These are phyloP conservation scores for Collybia sordida DNA, from an alignment of 768 basidiomycete species.

Conservation along the genomic window DNA sequence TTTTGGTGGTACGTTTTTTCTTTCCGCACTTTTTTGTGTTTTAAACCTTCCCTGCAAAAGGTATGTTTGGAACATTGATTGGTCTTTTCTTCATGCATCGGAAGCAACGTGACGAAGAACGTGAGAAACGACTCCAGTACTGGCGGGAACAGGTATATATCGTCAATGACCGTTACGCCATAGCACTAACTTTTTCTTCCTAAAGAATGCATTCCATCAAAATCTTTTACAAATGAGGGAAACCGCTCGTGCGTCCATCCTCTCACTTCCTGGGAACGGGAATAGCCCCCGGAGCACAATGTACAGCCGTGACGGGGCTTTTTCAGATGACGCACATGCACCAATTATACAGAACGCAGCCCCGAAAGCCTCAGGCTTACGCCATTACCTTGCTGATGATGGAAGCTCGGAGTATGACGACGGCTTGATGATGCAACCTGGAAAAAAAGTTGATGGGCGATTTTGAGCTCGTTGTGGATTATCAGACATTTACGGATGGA, in stretches of 20 bases:
- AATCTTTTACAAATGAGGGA: conserved; percentile 80
- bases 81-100: conserved; percentile 71
- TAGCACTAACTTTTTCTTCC: not conserved
- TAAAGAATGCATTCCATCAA: conserved; percentile 75
- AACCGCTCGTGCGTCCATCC: conserved; percentile 64
- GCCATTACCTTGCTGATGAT: conserved; percentile 51
- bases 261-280: conserved; percentile 49
- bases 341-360: conserved; percentile 51
- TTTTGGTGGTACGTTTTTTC: conserved; percentile 55
- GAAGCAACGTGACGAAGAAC: conserved; percentile 70
- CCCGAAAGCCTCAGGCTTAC: conserved; percentile 56
- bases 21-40: not conserved
- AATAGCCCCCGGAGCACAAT: conserved; percentile 48
- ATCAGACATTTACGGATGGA: too few relatives aligned
- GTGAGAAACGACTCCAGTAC: conserved; percentile 83
- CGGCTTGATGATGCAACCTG: conserved; percentile 41
- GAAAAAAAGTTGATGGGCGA: conserved; percentile 32
- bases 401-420: conserved; percentile 51
- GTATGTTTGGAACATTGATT: conserved; percentile 71
- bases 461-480: conserved; percentile 23
- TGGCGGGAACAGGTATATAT: conserved; percentile 78
- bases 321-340: conserved; percentile 53
- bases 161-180: not conserved
- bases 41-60: conserved; percentile 32
- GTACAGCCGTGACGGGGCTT: conserved; percentile 45